Evolutionary conservation across 2,329 filamentous ascomycete species (phyloP).

Genomic region (Hyphodiscus sp.): DNA sequence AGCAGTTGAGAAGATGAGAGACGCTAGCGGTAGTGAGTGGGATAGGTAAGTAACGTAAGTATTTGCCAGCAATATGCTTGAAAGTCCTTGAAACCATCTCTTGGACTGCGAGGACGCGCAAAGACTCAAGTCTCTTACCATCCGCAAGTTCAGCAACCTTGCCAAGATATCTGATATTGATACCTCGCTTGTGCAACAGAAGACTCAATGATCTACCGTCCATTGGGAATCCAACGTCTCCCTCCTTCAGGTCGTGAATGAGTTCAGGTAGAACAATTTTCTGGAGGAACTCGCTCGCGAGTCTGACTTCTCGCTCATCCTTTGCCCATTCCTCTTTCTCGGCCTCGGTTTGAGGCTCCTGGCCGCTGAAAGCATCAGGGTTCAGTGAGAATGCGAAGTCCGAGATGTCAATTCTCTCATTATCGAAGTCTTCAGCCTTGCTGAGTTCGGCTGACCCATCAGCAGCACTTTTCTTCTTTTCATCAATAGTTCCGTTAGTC

Average conservation of each 20-base stretch:
- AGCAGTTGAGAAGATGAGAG: slow-evolving; percentile 86
- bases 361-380: slow-evolving; percentile 91
- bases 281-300: slow-evolving; percentile 72
- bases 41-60: slow-evolving; percentile 72
- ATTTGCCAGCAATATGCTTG: slow-evolving; percentile 81
- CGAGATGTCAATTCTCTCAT: slow-evolving; percentile 73
- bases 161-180: slow-evolving; percentile 95
- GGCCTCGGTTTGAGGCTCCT: slow-evolving; percentile 80
- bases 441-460: slow-evolving; percentile 31
- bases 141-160: slow-evolving; percentile 66
- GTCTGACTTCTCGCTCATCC: slow-evolving; percentile 84
- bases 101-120: slow-evolving; percentile 72
- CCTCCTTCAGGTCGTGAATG: slow-evolving; percentile 79
- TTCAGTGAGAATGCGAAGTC: slow-evolving; percentile 86
- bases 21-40: slow-evolving; percentile 75
- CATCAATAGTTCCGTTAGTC: slow-evolving; percentile 17
- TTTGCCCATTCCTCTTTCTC: slow-evolving; percentile 78
- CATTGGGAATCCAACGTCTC: slow-evolving; percentile 96
- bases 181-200: slow-evolving; percentile 90
- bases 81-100: slow-evolving; percentile 95
- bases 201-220: slow-evolving; percentile 87
- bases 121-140: slow-evolving; percentile 66
- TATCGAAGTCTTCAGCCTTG: slow-evolving; percentile 26
- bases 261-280: slow-evolving; percentile 77
- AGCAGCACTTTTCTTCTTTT: slow-evolving; percentile 26